Conservation (phyloP, 129 eudicot genomes). For the Kitagawia praeruptora region DNA sequence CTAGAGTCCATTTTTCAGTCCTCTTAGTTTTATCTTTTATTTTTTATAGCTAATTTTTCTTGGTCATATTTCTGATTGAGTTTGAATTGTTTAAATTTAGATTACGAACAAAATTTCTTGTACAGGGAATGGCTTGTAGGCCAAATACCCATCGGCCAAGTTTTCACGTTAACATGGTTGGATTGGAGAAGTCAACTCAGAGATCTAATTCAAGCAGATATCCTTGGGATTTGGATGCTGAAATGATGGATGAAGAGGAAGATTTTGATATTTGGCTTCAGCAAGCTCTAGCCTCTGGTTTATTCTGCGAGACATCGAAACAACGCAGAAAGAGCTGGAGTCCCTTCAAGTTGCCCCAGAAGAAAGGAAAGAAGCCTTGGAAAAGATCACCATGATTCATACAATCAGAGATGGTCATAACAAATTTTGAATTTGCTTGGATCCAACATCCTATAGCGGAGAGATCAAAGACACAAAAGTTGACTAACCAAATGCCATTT, state of each 20-base stretch:
- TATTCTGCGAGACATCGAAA: conserved; percentile 74
- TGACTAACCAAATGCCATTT: not conserved
- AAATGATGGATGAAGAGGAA: conserved; percentile 89
- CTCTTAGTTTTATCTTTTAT: not conserved
- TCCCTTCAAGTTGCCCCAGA: conserved; percentile 75
- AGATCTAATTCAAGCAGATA: conserved; percentile 67
- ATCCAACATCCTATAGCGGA: not conserved
- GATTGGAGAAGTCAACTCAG: conserved; percentile 65
- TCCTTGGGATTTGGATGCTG: conserved; percentile 96
- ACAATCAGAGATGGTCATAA: not conserved
- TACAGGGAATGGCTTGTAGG: conserved; percentile 98
- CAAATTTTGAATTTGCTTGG: not conserved
- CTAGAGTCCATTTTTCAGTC: not conserved
- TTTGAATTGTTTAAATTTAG: not conserved
- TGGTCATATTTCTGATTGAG: not conserved
- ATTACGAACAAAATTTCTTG: not conserved
- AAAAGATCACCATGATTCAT: conserved; percentile 32
- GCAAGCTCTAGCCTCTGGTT: conserved; percentile 90
- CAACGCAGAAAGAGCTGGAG: conserved; percentile 97
- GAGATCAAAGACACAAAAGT: not conserved
- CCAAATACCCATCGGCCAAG: conserved; percentile 94
- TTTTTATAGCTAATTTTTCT: no score
- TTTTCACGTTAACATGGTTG: conserved; percentile 89
- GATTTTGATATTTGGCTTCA: conserved; percentile 95
- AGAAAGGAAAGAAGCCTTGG: conserved; percentile 64